Evolutionary conservation across 768 basidiomycete species (phyloP).

Genomic region (Rhodotorula graminis): DNA sequence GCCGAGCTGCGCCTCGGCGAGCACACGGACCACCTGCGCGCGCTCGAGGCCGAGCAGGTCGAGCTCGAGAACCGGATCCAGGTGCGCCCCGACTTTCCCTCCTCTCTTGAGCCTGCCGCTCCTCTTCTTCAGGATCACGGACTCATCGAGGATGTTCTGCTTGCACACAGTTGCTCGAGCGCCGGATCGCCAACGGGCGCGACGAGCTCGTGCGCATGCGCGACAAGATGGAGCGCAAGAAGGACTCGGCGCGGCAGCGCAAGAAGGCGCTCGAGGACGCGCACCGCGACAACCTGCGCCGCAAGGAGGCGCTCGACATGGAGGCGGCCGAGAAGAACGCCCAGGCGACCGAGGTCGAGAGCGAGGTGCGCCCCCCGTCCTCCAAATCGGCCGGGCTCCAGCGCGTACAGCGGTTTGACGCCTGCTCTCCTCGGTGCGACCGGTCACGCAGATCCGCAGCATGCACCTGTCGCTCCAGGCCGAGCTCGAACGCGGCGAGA

Average conservation of each 20-base stretch:
- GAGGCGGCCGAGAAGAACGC: constrained; percentile 35
- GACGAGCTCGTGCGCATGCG: constrained; percentile 26
- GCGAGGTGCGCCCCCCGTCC: constrained; percentile 14
- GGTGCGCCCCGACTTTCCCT: background rate
- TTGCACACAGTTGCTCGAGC: constrained; percentile 10
- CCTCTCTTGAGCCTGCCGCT: no score
- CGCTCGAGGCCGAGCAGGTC: constrained; percentile 12
- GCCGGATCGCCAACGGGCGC: constrained; percentile 28
- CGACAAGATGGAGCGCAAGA: constrained; percentile 31
- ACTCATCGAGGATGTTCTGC: background rate
- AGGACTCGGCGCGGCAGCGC: constrained; percentile 12
- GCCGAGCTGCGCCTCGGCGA: constrained; percentile 7
- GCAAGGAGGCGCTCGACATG: constrained; percentile 25
- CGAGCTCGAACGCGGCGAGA: constrained; percentile 36
- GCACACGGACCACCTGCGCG: constrained; percentile 18
- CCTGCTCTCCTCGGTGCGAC: no score
- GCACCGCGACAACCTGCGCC: constrained; percentile 8
- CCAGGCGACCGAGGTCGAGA: constrained; percentile 28
- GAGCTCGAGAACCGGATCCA: constrained; percentile 28
- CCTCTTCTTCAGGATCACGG: no score
- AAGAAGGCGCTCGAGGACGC: constrained; percentile 29
- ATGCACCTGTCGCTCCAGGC: constrained; percentile 18
- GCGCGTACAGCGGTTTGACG: no score
- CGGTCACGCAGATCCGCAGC: constrained; percentile 20
- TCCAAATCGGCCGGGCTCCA: no score